Conservation (phyloP, 2,329 filamentous ascomycete species). For the Teratosphaeriaceae sp. region DNA sequence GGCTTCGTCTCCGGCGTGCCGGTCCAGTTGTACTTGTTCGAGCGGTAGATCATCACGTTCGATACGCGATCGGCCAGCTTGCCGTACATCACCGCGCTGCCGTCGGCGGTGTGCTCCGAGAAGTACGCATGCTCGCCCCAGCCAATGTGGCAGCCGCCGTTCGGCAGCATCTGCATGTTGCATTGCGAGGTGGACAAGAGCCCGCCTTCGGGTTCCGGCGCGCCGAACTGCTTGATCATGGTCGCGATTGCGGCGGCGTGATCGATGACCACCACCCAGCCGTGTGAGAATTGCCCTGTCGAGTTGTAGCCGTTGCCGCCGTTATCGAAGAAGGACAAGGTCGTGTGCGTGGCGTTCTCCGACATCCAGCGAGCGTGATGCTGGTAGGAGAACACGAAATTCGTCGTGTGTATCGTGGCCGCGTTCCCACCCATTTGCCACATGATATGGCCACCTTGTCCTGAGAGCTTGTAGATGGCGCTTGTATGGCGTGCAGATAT, state of each 20-base stretch:
- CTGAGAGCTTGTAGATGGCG: conserved; percentile 43
- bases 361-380: conserved; percentile 46
- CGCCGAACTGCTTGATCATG: conserved; percentile 42
- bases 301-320: conserved; percentile 43
- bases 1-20: conserved; percentile 40
- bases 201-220: conserved; percentile 38
- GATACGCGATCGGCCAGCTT: conserved; percentile 37
- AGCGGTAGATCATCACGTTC: conserved; percentile 48
- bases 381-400: conserved; percentile 46
- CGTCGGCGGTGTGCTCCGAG: conserved; percentile 42
- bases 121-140: conserved; percentile 46
- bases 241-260: conserved; percentile 38
- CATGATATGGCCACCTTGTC: conserved; percentile 40
- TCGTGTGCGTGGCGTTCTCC: conserved; percentile 41
- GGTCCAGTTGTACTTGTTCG: conserved; percentile 49
- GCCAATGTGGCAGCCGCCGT: conserved; percentile 49
- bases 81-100: conserved; percentile 47
- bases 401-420: conserved; percentile 41
- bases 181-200: conserved; percentile 47
- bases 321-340: conserved; percentile 51
- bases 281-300: conserved; percentile 34
- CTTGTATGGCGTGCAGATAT: conserved; percentile 43
- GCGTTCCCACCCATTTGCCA: conserved; percentile 46
- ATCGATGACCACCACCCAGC: conserved; percentile 42
- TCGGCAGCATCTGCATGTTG: conserved; percentile 48